phyloP scores from a whole-genome alignment of 306 rosid species.

The Citrullus amarus region DNA sequence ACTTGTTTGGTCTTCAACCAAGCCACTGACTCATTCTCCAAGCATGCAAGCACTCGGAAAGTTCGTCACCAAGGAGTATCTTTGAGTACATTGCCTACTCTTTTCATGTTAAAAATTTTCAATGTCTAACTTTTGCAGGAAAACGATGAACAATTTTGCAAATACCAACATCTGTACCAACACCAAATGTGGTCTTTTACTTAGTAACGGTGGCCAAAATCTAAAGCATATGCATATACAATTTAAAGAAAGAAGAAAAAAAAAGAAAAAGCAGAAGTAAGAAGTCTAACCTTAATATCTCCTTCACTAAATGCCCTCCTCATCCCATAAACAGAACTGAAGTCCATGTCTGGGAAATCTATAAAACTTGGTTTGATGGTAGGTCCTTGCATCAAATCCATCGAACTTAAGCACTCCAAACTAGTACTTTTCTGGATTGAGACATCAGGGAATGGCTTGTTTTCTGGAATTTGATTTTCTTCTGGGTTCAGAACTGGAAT shows the following conservation, averaged over 20 bases:
- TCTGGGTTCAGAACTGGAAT: constrained; percentile 33
- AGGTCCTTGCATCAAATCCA: constrained; percentile 67
- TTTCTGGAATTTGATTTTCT: constrained; percentile 42
- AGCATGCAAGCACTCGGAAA: not conserved
- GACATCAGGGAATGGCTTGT: constrained; percentile 34
- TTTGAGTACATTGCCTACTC: not conserved
- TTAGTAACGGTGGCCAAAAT: not conserved
- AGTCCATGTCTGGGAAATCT: constrained; percentile 55
- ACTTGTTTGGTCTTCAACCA: not conserved
- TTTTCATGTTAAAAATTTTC: not conserved
- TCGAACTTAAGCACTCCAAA: constrained; percentile 55
- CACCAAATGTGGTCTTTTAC: not conserved
- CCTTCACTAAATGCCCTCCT: constrained; percentile 88
- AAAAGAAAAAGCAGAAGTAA: not conserved
- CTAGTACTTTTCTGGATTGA: constrained; percentile 59
- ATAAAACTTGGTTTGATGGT: constrained; percentile 50
- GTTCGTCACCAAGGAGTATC: not conserved
- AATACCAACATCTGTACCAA: not conserved
- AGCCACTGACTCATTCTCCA: not conserved
- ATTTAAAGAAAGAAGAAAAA: not conserved
- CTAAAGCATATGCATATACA: not conserved
- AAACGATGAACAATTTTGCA: not conserved
- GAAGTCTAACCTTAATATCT: constrained; percentile 74
- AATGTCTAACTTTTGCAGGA: not conserved
- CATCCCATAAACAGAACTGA: constrained; percentile 61